Base-by-base conservation (phyloP, 371 early-diverging fungal genomes). In the Parasitella parasitica region DNA sequence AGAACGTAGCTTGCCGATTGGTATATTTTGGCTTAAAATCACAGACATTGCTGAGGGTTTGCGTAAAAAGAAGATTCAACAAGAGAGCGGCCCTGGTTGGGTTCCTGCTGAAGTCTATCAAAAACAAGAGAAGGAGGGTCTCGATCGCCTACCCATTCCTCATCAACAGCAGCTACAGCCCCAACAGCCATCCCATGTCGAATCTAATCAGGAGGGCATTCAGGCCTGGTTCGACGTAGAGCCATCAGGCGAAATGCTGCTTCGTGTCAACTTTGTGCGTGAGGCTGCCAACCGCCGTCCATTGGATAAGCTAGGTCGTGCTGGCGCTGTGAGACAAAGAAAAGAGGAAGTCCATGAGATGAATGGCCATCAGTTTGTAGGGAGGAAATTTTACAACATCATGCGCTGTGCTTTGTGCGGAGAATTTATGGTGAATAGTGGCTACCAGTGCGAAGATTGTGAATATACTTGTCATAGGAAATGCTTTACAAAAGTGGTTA, bases 381-480 rank as follows among this genome's bases (percentile, higher is more conserved):
- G 89, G 39, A 83, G 88, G 66, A 91, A 89, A 55, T 94, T 93
- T 61, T 97, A 96, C 73, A 91, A 92, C 60, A 91, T 96, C 68
- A 91, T 97, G 92, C 92, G 92, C 65, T 98, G 99, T 76, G 95
- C 97, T 8, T 76, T 94, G 2, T 98, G 99, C 75, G 81, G 85
- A 30, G 97, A 97, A 70, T 94, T 95, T 62, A 82, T 97, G 57
- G 90, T 94, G 37, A 91, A 89, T 61, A 84, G 87, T 26, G 95
- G 95, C 4, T 92, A 89, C 73, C 95, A 95, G 66, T 98, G 97
- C 76, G 93, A 97, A 83, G 94, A 91, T 67, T 99, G 99, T 84
- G 90, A 91, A 66, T 92, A 93, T 73, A 91, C 93, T 32, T 96
- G 96, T 64, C 99, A 99, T 71, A 89, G 89, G 56, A 90, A 90